These are phyloP conservation scores for Triticum timopheevii DNA, from an alignment of 176 grass and related monocot species.

Conservation along the genomic window DNA sequence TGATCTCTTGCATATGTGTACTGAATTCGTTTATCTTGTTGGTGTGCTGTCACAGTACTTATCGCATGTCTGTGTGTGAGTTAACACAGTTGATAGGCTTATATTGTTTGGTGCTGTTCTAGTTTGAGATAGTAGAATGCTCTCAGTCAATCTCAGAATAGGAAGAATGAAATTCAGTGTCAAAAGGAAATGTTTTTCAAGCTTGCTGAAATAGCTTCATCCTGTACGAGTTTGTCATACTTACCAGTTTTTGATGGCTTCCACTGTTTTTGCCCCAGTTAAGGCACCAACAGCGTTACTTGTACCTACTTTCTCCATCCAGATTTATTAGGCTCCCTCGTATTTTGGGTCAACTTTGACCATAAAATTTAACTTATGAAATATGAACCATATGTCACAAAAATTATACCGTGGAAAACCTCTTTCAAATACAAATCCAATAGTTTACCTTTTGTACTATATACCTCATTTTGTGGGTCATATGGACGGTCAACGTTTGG, in stretches of 20 bases:
- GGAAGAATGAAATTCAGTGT: not conserved
- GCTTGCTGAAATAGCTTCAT: constrained; percentile 7
- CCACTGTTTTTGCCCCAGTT: not conserved
- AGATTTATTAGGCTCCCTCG: no score
- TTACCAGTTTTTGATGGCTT: not conserved
- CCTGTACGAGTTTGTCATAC: constrained; percentile 18
- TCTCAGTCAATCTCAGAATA: not conserved
- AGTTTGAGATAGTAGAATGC: constrained; percentile 18
- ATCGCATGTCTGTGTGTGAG: constrained; percentile 1
- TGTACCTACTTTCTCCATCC: not conserved
- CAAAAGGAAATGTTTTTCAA: constrained; percentile 10
- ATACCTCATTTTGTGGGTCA: no score
- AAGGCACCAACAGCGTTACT: not conserved
- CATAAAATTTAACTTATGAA: no score
- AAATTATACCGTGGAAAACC: no score
- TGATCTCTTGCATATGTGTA: constrained; percentile 4
- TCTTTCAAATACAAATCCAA: no score
- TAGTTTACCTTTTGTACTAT: no score
- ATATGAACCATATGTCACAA: no score
- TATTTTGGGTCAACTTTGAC: no score
- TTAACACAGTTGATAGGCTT: constrained; percentile 14
- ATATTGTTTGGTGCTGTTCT: not conserved
- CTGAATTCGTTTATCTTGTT: constrained; percentile 24
- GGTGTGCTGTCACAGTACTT: not conserved
- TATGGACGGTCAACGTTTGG: no score